phyloP scores from a whole-genome alignment of 495 filamentous ascomycete genomes.

The Lasiosphaeria miniovina region DNA sequence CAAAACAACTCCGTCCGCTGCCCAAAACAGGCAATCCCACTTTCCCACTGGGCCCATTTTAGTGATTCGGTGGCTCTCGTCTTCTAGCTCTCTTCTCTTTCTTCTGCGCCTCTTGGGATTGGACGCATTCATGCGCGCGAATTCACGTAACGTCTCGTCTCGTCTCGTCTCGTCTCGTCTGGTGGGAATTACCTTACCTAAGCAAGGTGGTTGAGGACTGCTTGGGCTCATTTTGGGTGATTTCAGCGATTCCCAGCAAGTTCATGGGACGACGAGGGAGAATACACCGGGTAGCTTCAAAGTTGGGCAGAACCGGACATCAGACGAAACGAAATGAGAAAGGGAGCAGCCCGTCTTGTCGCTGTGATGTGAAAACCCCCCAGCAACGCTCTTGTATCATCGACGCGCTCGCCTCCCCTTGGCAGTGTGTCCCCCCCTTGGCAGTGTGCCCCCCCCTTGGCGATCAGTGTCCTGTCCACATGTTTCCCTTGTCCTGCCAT shows the following conservation, averaged over 20 bases:
- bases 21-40: not conserved
- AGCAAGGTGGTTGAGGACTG: too few species aligned
- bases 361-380: conserved; percentile 1
- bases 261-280: not conserved
- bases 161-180: not conserved
- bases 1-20: conserved; percentile 2
- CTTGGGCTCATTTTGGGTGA: not conserved
- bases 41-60: too few species aligned
- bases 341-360: conserved; percentile 4
- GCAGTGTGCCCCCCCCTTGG: too few species aligned
- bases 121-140: too few species aligned
- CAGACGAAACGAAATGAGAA: conserved; percentile 25
- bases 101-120: too few species aligned
- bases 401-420: not conserved
- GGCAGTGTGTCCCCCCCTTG: too few species aligned
- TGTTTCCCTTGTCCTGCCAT: too few species aligned
- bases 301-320: conserved; percentile 7
- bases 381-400: not conserved
- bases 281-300: conserved; percentile 15
- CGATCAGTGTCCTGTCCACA: too few species aligned
- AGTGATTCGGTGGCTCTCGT: too few species aligned
- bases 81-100: too few species aligned
- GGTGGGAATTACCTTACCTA: too few species aligned
- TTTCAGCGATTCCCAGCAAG: not conserved
- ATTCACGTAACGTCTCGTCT: not conserved